These are phyloP conservation scores for Ogataea nonfermentans DNA, from an alignment of 805 yeast species.

Conservation along the genomic window DNA sequence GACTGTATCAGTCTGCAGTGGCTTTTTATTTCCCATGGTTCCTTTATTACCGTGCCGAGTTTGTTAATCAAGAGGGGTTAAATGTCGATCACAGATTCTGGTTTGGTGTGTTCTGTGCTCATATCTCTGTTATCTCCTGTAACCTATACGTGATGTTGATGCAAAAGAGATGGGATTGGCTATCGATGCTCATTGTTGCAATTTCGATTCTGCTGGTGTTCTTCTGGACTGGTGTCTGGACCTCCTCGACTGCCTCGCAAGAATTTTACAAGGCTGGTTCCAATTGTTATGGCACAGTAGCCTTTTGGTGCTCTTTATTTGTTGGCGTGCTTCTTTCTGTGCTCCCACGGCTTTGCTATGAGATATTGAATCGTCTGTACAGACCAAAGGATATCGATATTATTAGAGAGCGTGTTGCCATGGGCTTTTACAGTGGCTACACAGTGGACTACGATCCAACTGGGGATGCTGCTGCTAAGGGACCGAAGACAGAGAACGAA, in stretches of 20 bases:
- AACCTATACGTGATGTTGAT: constrained; percentile 64
- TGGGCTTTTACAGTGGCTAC: constrained; percentile 51
- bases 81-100: constrained; percentile 65
- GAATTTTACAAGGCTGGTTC: constrained; percentile 67
- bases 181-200: constrained; percentile 49
- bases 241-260: constrained; percentile 44
- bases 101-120: constrained; percentile 63
- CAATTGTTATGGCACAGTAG: constrained; percentile 56
- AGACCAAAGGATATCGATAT: constrained; percentile 68
- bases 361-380: constrained; percentile 50
- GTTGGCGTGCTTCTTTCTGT: constrained; percentile 54
- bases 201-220: constrained; percentile 58
- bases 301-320: constrained; percentile 65
- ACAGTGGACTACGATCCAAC: constrained; percentile 56
- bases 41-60: constrained; percentile 45
- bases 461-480: constrained; percentile 31
- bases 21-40: constrained; percentile 69
- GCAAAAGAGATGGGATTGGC: constrained; percentile 79
- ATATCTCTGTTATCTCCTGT: constrained; percentile 62
- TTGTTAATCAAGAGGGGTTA: constrained; percentile 46
- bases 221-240: constrained; percentile 83
- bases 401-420: constrained; percentile 56
- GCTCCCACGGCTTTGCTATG: constrained; percentile 58
- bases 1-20: constrained; percentile 67
- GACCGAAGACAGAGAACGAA: constrained; percentile 4